Conservation (phyloP, 768 basidiomycete species). For the Tulasnella sp. region DNA sequence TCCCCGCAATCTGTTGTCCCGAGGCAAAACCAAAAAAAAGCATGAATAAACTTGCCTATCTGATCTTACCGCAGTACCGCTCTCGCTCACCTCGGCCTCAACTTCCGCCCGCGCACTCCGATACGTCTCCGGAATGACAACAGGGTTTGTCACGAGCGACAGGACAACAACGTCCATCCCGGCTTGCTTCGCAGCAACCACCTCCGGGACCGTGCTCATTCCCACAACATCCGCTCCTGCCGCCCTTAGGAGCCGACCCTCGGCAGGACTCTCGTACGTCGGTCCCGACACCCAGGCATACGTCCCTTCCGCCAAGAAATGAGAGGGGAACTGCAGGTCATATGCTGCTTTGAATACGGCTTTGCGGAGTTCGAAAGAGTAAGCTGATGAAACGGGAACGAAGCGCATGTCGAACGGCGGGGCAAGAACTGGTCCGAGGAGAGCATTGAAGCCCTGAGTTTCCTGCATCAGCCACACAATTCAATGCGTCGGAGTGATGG, state of each 20-base stretch:
- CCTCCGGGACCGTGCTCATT: constrained; percentile 91
- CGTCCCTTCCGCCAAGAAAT: constrained; percentile 69
- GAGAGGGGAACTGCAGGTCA: constrained; percentile 49
- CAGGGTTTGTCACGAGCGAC: constrained; percentile 81
- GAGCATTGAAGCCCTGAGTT: constrained; percentile 66
- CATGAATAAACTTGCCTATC: not conserved
- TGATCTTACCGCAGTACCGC: constrained; percentile 11
- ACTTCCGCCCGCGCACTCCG: constrained; percentile 70
- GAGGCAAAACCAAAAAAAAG: constrained; percentile 1
- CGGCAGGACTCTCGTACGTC: constrained; percentile 84
- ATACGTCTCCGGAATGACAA: constrained; percentile 66
- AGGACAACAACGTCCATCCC: constrained; percentile 72
- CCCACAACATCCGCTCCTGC: constrained; percentile 88
- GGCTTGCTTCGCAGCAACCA: constrained; percentile 71
- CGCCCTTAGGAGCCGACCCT: constrained; percentile 68
- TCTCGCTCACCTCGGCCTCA: constrained; percentile 57
- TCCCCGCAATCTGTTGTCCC: constrained; percentile 57
- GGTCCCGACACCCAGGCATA: constrained; percentile 92
- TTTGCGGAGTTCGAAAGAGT: constrained; percentile 66
- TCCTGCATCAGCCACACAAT: not conserved
- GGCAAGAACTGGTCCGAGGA: constrained; percentile 66
- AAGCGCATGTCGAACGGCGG: constrained; percentile 61
- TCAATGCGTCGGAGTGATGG: not conserved
- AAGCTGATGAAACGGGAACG: constrained; percentile 78
- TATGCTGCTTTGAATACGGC: constrained; percentile 69